Evolutionary conservation across 2,329 filamentous ascomycete species (phyloP), one percentile per base, ranked within the genome.

Genomic region (Pseudocercospora fuligena): DNA sequence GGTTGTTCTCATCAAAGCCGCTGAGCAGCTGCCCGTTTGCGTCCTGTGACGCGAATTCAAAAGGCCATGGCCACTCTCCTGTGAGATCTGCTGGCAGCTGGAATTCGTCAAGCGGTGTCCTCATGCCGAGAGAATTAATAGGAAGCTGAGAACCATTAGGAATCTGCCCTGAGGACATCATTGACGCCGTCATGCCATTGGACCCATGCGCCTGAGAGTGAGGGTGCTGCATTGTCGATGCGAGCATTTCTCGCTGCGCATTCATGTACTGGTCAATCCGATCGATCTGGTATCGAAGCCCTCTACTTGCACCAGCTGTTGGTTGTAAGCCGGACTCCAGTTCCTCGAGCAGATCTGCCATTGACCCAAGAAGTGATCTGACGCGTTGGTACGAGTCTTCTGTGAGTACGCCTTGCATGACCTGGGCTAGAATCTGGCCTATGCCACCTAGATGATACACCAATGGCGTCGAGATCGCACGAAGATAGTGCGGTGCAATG

Each of bases 361-460:
- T 79, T 61, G 78, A 76, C 3, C 81, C 75, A 70, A 84, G 72
- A 19, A 83, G 75, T 19, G 74, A 73, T 43, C 82, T 77, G 29
- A 84, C 79, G 33, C 79, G 75, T 31, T 76, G 74, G 68, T 83
- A 84, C 1, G 77, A 78, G 33, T 73, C 73, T 68, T 83, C 81
- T 27, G 77, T 80, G n/a, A 84, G 68, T 25, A 77, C 77, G 6
- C 79, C 78, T 64, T 82, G 82, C 68, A 85, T 80, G 29, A 83
- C 81, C 4, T 79, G 80, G 21, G 81, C 82, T n/a, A 86, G 78
- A 58, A 85, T 83, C 2, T 79, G 78, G 5, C 83, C 84, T 49
- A 85, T 84, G 14, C 82, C 82, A 7, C 78, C 81, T 3, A 86
- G 75, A 69, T 85, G 83, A 68, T 85, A 79, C 5, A 85, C 76